These are phyloP conservation scores for Ophiostoma sp. DNA, from an alignment of 2,329 filamentous ascomycete species.

Conservation along the genomic window DNA sequence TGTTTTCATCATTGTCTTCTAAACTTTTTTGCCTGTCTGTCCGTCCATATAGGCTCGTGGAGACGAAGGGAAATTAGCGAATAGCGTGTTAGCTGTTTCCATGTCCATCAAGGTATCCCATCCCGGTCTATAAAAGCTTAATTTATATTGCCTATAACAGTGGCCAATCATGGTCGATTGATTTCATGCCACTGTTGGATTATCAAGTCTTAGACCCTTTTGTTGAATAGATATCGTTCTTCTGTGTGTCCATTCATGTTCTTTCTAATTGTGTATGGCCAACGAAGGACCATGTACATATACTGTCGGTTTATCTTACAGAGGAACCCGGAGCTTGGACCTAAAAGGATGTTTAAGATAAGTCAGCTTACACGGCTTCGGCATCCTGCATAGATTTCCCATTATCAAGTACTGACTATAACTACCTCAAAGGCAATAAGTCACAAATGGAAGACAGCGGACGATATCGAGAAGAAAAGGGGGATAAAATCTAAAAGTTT, in stretches of 20 bases:
- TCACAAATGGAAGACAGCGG: neutral
- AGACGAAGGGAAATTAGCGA: neutral
- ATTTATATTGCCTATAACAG: neutral
- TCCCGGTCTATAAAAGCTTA: neutral
- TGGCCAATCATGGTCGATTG: neutral
- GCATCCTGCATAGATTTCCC: neutral
- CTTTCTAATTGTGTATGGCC: neutral
- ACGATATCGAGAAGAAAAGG: neutral
- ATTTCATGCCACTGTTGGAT: neutral
- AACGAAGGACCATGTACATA: neutral
- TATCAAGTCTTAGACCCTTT: neutral
- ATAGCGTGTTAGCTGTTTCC: constrained; percentile 3
- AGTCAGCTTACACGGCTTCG: neutral
- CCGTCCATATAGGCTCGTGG: neutral
- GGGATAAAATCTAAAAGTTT: too few relatives aligned
- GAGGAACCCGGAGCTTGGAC: neutral
- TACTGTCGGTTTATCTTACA: neutral
- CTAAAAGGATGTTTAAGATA: neutral
- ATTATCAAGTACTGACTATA: neutral
- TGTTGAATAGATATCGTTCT: neutral
- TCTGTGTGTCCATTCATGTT: neutral
- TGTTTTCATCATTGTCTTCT: neutral
- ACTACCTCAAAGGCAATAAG: neutral
- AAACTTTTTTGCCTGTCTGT: neutral
- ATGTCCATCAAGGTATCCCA: constrained; percentile 4